phyloP scores from a whole-genome alignment of 371 early-diverging fungal genomes.

The Neoconidiobolus thromboides region DNA sequence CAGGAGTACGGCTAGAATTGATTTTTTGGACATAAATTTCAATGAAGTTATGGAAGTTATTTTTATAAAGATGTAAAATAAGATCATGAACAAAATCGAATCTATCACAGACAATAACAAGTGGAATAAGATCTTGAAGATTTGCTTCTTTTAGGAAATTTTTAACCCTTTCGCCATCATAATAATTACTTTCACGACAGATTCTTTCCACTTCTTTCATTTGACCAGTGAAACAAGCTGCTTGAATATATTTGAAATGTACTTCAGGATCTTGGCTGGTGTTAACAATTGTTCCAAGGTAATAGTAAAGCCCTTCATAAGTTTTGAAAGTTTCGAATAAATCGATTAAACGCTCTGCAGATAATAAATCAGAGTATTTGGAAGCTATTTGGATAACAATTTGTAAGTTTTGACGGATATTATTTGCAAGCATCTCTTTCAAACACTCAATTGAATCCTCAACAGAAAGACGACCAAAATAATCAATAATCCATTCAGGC shows the following conservation, averaged over 20 bases:
- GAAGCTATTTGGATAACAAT: constrained; percentile 86
- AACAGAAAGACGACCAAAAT: constrained; percentile 85
- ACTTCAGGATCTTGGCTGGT: constrained; percentile 85
- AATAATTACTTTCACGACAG: constrained; percentile 84
- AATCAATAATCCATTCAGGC: constrained; percentile 73
- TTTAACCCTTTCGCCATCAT: constrained; percentile 93
- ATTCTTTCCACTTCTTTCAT: constrained; percentile 94
- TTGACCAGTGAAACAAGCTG: constrained; percentile 83
- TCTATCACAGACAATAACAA: constrained; percentile 95
- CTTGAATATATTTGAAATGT: constrained; percentile 95
- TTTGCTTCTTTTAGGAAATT: constrained; percentile 93
- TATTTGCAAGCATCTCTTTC: constrained; percentile 65
- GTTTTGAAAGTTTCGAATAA: constrained; percentile 82
- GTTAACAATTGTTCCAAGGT: constrained; percentile 85
- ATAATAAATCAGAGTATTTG: constrained; percentile 87
- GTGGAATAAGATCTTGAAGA: constrained; percentile 81
- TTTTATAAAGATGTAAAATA: constrained; percentile 85
- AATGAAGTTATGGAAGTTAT: constrained; percentile 80
- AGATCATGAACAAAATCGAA: constrained; percentile 93
- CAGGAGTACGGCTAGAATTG: constrained; percentile 82
- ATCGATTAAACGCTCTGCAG: constrained; percentile 65
- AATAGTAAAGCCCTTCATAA: constrained; percentile 84
- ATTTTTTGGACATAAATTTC: constrained; percentile 97
- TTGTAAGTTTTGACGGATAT: constrained; percentile 86
- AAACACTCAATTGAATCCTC: constrained; percentile 85